Base-by-base conservation (phyloP, 2,329 filamentous ascomycete species). In the Diaporthe longicolla region DNA sequence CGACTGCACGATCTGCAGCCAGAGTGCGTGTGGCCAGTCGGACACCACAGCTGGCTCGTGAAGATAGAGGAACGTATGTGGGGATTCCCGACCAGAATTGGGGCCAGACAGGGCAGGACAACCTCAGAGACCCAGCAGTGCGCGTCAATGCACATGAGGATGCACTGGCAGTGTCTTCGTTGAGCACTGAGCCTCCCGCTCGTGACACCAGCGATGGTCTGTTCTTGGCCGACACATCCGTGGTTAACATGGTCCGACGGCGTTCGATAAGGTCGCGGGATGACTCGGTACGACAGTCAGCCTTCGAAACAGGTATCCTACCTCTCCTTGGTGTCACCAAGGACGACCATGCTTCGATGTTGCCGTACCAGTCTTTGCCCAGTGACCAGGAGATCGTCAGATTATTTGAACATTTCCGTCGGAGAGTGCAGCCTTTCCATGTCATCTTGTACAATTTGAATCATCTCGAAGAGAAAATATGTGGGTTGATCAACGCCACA, bases 391-490 rank as follows among this genome's bases (percentile, higher is more conserved):
- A 71, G 29, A 58, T 71, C 13, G 26, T 71, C 43, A 71, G 35
- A 19, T 40, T 71, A 2, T 52, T 71, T 61, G 43, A 48, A 19
- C 19, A 50, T 17, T 71, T 59, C 21, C 55, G 69, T 37, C 15
- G 10, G 9, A 71, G 69, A 50, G 69, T 71, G 32, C 69, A 71
- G 0, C 54, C 69, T 17, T 71, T 71, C 9, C 69, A 71, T 35
- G 29, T 61, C 43, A 71, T 71, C 8, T 19, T 71, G 29, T 58
- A 71, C 57, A 59, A 71, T 26, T 26, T 71, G n/a, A 43, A 71
- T 52, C 43, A 9, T 19, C 48, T 71, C 29, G 69, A 71, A 26
- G 43, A n/a, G 24, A 59, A 29, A 17, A 29, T 61, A 37, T 71
- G 69, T 26, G 29, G 29, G 11, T 59, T 71, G 26, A 61, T 71